Evolutionary conservation across 2,329 filamentous ascomycete species (phyloP), one percentile per base, ranked within the genome.

Genomic region (Aureobasidium sp.): DNA sequence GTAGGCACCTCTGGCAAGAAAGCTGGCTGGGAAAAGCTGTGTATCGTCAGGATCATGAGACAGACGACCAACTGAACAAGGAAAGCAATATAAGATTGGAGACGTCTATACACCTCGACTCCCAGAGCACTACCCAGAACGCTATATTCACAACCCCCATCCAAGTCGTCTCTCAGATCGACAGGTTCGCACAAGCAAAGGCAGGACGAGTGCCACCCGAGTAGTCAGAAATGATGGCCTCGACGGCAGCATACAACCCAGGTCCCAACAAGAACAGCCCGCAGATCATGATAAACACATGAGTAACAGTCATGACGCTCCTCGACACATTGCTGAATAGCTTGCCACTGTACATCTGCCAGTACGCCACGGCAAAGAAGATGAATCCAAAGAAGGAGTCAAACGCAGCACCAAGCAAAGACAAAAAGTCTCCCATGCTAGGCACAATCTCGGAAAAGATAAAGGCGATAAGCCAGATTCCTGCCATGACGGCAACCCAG

Each of bases 21-120:
- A 74, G 93, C 89, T 34, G 94, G 94, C 0, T 96, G 93, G 92
- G 94, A 99, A 78, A 95, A 89, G 77, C 79, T 99, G 74, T 87
- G 91, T 71, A 88, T 99, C 69, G 79, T 97, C 68, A 84, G 92
- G 72, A 89, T 96, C 31, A 62, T 31, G 49, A 62, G 59, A 12
- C 39, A 37, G 4, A 25, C 11, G 31, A 22, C 3, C 31, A n/a
- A 39, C 4, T 51, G 37, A 61, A 59, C 20, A 39, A 34, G 36
- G 29, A 47, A 44, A 41, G 9, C 27, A 47, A 17, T 34, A 34
- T 39, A 44, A 36, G n/a, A 56, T 56, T 44, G 5, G 15, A 55
- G 37, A 42, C 4, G 42, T 42, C 52, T 42, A 53, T 17, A 55
- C 52, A 41, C 22, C 39, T 27, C 22, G 27, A 20, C 29, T 5